Conservation (phyloP, 345 rosid genomes). For the Hypericum androsaemum region DNA sequence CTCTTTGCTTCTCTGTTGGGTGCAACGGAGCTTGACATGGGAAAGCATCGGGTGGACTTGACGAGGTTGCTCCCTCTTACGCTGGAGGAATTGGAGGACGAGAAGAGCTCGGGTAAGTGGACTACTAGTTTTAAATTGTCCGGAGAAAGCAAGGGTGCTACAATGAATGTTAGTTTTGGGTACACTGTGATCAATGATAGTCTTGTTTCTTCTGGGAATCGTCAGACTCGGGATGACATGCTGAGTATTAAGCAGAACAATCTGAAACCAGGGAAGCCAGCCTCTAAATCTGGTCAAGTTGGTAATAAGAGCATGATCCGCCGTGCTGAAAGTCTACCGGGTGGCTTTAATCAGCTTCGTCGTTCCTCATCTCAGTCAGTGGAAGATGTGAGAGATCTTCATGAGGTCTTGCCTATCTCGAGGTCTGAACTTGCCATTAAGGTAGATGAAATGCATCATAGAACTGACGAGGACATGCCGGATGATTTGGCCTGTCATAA, state of each 20-base stretch:
- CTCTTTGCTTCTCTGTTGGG: conserved; percentile 52
- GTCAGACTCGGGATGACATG: conserved; percentile 23
- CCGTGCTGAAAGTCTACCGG: conserved; percentile 42
- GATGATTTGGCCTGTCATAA: conserved; percentile 28
- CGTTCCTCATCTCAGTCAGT: conserved; percentile 19
- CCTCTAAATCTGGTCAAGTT: conserved; percentile 23
- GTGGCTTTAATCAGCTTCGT: conserved; percentile 23
- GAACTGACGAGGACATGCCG: conserved; percentile 45
- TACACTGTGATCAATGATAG: conserved; percentile 56
- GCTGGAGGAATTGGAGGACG: conserved; percentile 85
- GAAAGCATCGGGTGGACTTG: conserved; percentile 92
- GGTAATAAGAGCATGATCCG: conserved; percentile 27
- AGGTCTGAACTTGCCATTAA: conserved; percentile 36
- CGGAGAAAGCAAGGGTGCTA: conserved; percentile 69
- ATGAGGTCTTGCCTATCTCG: conserved; percentile 50
- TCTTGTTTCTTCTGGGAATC: conserved; percentile 26
- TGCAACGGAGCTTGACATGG: conserved; percentile 69
- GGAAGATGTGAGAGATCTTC: conserved; percentile 74
- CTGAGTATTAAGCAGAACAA: conserved; percentile 33
- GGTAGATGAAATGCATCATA: conserved; percentile 28
- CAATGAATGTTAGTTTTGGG: conserved; percentile 72
- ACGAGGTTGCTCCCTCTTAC: conserved; percentile 86
- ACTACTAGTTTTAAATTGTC: conserved; percentile 79
- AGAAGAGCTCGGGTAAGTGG: conserved; percentile 86
- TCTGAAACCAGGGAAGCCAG: conserved; percentile 24